phyloP scores from a whole-genome alignment of 2,329 filamentous ascomycete genomes.

The Graphium sp. region DNA sequence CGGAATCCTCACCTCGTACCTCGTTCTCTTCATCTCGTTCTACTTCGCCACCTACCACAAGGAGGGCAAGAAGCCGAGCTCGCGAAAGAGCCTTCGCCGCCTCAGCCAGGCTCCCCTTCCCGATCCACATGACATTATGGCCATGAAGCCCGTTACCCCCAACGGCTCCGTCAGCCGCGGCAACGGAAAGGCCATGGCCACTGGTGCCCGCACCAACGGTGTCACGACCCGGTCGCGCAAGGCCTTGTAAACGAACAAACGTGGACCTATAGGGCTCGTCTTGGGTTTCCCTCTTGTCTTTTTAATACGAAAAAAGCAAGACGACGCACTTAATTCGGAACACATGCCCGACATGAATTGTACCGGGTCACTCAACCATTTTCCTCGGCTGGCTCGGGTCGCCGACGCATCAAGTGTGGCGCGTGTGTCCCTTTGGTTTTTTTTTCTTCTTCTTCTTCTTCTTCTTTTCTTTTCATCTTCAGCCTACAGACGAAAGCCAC shows the following conservation, averaged over 20 bases:
- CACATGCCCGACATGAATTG: conserved; percentile 1
- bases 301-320: not conserved
- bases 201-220: conserved; percentile 40
- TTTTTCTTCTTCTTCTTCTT: not conserved
- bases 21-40: conserved; percentile 97
- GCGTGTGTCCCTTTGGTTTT: not conserved
- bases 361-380: conserved; percentile 2
- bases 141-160: conserved; percentile 26
- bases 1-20: conserved; percentile 82
- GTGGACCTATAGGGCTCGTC: not conserved
- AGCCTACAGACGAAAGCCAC: not conserved
- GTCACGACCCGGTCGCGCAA: conserved; percentile 52
- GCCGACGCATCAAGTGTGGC: not conserved
- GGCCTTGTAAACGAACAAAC: conserved; percentile 28
- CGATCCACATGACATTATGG: conserved; percentile 56
- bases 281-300: not conserved
- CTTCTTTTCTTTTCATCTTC: not conserved
- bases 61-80: conserved; percentile 60
- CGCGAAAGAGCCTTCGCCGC: conserved; percentile 58
- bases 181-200: conserved; percentile 34
- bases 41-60: conserved; percentile 95
- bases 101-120: conserved; percentile 55
- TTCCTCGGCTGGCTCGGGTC: not conserved
- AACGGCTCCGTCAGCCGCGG: conserved; percentile 21
- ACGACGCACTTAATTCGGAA: not conserved